Evolutionary conservation across 345 rosid genomes (phyloP), one percentile per base, ranked within the genome.

Genomic region (Moringa oleifera): DNA sequence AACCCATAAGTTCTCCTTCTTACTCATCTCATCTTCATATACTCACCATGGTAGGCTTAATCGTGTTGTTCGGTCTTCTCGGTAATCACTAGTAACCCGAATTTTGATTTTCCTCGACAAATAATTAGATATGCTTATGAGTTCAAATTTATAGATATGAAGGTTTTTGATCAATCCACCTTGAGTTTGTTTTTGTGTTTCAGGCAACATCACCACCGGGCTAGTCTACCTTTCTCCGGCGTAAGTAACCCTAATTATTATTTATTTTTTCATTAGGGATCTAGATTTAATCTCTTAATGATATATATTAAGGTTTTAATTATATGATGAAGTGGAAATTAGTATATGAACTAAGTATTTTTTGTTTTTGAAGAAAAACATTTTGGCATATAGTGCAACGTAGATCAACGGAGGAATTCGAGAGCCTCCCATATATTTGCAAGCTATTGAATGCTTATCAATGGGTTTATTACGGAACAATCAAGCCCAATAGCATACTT

Each of bases 141-240:
- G n/a, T n/a, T n/a, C n/a, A n/a, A n/a, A n/a, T n/a, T n/a, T n/a
- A n/a, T n/a, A n/a, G n/a, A n/a, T n/a, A n/a, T n/a, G n/a, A n/a
- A n/a, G n/a, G n/a, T n/a, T n/a, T n/a, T n/a, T n/a, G n/a, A n/a
- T n/a, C n/a, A n/a, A n/a, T n/a, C n/a, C n/a, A n/a, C n/a, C n/a
- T n/a, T n/a, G n/a, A n/a, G n/a, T n/a, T n/a, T 52, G 20, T 1
- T n/a, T 12, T 62, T 31, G 23, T 55, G 64, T 68, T 58, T 55
- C 87, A 89, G 96, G 96, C 52, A 89, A 89, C 69, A 73, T 88
- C 74, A 85, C 83, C 8, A 79, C 97, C 6, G 77, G 88, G 8
- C 80, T 90, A 20, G 69, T 90, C 68, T 88, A 81, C 71, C 92
- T 90, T 64, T 70, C 97, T 55, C 90, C 97, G 2, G 70, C 66